Evolutionary conservation across 164 flowering plant species (phyloP).

Genomic region (Berberis thunbergii): DNA sequence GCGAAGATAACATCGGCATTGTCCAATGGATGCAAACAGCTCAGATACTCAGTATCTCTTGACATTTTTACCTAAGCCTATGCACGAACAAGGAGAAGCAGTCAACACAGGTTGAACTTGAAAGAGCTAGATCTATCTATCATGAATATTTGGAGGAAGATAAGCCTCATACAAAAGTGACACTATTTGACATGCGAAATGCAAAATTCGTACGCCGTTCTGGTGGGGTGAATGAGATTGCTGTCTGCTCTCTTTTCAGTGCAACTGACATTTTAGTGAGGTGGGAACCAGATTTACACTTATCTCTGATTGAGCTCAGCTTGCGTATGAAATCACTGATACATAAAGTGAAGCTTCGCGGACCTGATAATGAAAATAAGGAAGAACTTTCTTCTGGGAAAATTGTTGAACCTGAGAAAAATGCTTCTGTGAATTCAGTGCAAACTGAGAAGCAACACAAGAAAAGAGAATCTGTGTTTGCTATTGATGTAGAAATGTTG

Average conservation of each 20-base stretch:
- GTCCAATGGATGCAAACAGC: conserved; percentile 35
- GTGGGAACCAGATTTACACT: conserved; percentile 97
- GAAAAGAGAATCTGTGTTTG: conserved; percentile 76
- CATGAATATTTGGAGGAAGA: conserved; percentile 53
- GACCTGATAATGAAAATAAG: conserved; percentile 17
- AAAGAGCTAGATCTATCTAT: conserved; percentile 80
- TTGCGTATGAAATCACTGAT: conserved; percentile 51
- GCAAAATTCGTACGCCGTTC: conserved; percentile 87
- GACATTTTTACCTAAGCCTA: conserved; percentile 71
- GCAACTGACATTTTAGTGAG: conserved; percentile 78
- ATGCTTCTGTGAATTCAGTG: conserved; percentile 28
- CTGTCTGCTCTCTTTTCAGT: conserved; percentile 91
- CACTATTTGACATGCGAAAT: conserved; percentile 86
- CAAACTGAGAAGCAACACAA: conserved; percentile 39
- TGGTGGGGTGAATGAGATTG: conserved; percentile 70
- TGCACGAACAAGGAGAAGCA: conserved; percentile 84
- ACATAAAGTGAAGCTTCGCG: conserved; percentile 49
- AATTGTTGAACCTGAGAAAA: conserved; percentile 33
- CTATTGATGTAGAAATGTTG: conserved; percentile 88
- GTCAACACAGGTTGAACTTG: conserved; percentile 74
- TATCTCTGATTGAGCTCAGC: conserved; percentile 68
- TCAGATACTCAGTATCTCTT: conserved; percentile 62
- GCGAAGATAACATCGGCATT: conserved; percentile 57
- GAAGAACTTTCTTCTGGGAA: conserved; percentile 21
- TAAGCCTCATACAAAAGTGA: conserved; percentile 42